Evolutionary conservation across 2,329 filamentous ascomycete species (phyloP).

Genomic region (Cladosporium phlei): DNA sequence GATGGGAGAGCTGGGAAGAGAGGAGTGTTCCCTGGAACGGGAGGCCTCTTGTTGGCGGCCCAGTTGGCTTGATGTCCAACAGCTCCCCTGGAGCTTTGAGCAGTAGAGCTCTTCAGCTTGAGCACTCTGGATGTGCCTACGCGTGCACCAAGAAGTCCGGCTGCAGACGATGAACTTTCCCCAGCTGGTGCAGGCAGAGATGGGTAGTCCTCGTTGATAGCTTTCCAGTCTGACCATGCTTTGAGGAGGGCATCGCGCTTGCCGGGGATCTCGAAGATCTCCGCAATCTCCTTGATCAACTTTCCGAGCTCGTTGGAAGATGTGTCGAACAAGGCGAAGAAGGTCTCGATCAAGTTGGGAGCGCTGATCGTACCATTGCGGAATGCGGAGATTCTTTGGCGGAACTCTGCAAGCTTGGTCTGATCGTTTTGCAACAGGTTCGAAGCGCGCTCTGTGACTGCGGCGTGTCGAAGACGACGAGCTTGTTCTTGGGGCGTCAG

Average conservation of each 20-base stretch:
- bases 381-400: slow-evolving; percentile 72
- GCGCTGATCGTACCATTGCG: slow-evolving; percentile 65
- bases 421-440: slow-evolving; percentile 74
- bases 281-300: slow-evolving; percentile 82
- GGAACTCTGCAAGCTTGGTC: slow-evolving; percentile 71
- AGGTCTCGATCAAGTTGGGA: slow-evolving; percentile 73
- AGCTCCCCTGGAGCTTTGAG: slow-evolving; percentile 59
- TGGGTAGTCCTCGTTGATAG: slow-evolving; percentile 93
- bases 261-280: slow-evolving; percentile 77
- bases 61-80: slow-evolving; percentile 55
- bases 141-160: slow-evolving; percentile 46
- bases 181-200: slow-evolving; percentile 72
- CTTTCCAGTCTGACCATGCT: slow-evolving; percentile 92
- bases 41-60: slow-evolving; percentile 38
- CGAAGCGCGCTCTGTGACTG: slow-evolving; percentile 79
- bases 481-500: slow-evolving; percentile 75
- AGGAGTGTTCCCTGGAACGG: slow-evolving; percentile 14
- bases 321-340: slow-evolving; percentile 81
- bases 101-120: slow-evolving; percentile 64
- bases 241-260: slow-evolving; percentile 71
- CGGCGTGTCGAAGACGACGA: slow-evolving; percentile 70
- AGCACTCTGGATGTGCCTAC: slow-evolving; percentile 59
- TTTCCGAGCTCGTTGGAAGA: slow-evolving; percentile 78
- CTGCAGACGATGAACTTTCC: slow-evolving; percentile 54
- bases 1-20: slow-evolving; percentile 28